These are phyloP conservation scores for Carex kokanica DNA, from an alignment of 176 grass and related monocot species.

Conservation along the genomic window DNA sequence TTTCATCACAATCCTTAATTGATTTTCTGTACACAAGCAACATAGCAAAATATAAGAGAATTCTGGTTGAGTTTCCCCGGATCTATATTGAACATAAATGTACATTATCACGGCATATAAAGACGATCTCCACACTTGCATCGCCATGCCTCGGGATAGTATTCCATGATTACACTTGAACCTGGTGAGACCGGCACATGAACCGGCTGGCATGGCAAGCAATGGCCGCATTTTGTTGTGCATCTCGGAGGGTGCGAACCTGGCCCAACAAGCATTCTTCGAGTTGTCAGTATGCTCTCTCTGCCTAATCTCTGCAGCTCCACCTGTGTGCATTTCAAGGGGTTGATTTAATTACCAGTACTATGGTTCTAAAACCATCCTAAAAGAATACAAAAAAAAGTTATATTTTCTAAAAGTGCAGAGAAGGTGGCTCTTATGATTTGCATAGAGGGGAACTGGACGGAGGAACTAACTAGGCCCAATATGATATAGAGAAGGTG, in stretches of 20 bases:
- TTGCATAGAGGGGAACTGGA: neutral
- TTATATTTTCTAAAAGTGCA: no score
- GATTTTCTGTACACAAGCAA: neutral
- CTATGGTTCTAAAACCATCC: no score
- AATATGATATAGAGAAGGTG: neutral
- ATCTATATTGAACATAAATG: conserved; percentile 2
- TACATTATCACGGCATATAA: conserved; percentile 30
- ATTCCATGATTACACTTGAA: conserved; percentile 34
- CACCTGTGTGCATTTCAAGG: conserved; percentile 14
- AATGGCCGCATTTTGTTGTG: conserved; percentile 30
- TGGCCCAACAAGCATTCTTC: conserved; percentile 21
- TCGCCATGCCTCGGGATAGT: conserved; percentile 47
- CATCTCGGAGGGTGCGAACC: conserved; percentile 43
- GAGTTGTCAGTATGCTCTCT: neutral
- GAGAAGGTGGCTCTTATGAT: neutral
- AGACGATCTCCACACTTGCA: conserved; percentile 36
- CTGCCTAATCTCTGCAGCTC: neutral
- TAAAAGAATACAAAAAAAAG: no score
- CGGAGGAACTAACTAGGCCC: neutral
- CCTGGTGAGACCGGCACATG: conserved; percentile 31
- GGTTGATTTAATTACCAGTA: neutral
- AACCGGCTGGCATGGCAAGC: conserved; percentile 34
- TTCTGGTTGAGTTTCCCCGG: neutral
- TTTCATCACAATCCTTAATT: neutral
- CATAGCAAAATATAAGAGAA: neutral